These are phyloP conservation scores for Eucommia ulmoides DNA, from an alignment of 257 asterid species.

Conservation along the genomic window DNA sequence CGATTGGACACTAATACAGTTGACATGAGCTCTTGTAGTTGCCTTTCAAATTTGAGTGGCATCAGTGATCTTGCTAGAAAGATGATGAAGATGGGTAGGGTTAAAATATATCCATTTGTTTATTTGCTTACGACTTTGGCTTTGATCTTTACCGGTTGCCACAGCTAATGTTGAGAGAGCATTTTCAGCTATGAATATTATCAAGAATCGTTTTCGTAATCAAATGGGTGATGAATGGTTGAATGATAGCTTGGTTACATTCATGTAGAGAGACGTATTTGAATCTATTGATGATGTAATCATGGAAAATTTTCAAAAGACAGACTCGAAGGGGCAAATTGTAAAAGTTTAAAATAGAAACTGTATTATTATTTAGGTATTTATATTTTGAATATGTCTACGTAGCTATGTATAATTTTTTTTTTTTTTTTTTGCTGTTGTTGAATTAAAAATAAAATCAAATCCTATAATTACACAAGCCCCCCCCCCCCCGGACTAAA, in stretches of 20 bases:
- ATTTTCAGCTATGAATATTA: not conserved
- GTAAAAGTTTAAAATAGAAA: not conserved
- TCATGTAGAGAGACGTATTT: not conserved
- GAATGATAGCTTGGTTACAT: not conserved
- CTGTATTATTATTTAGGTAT: not conserved
- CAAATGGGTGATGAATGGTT: not conserved
- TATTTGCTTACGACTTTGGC: conserved; percentile 3
- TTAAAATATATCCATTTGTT: not conserved
- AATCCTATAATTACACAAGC: no score
- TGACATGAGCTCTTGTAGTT: not conserved
- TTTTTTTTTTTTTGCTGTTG: no score
- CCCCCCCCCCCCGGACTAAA: no score
- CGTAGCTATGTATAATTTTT: no score
- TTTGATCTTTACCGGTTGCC: conserved; percentile 2
- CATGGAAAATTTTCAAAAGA: not conserved
- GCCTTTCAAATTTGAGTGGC: conserved; percentile 3
- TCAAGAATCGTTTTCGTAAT: not conserved
- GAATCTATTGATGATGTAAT: not conserved
- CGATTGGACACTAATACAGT: conserved; percentile 4
- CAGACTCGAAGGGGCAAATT: not conserved
- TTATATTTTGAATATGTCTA: no score
- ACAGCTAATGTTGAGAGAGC: conserved; percentile 2
- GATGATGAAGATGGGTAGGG: not conserved
- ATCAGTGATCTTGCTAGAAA: not conserved
- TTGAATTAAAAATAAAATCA: no score